phyloP scores from a whole-genome alignment of 176 grass and related monocot genomes.

The Oryza glaberrima region DNA sequence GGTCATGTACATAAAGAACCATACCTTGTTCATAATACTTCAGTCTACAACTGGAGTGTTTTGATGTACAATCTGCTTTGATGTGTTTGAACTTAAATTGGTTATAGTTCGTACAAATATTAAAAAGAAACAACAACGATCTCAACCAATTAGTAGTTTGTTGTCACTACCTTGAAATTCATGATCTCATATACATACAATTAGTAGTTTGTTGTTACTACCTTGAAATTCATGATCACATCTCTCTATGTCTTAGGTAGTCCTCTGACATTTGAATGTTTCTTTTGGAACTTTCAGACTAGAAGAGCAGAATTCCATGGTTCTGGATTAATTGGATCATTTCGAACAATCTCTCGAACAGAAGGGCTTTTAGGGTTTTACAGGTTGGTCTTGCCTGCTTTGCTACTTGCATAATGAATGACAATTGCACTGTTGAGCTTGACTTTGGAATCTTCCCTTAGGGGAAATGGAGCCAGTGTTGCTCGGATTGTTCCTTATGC shows the following conservation, averaged over 20 bases:
- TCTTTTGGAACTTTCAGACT: slow-evolving; percentile 59
- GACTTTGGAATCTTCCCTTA: slow-evolving; percentile 47
- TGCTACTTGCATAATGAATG: slow-evolving; percentile 6
- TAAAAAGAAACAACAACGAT: slow-evolving; percentile 22
- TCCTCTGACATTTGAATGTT: slow-evolving; percentile 30
- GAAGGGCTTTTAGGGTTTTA: slow-evolving; percentile 97
- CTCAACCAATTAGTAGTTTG: slow-evolving; percentile 18
- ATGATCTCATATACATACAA: not conserved
- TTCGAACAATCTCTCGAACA: slow-evolving; percentile 76
- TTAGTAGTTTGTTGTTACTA: slow-evolving; percentile 3
- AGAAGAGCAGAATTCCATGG: slow-evolving; percentile 86
- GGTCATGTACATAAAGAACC: not conserved
- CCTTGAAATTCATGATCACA: not conserved
- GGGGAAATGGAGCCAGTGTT: slow-evolving; percentile 95
- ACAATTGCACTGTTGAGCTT: slow-evolving; percentile 12
- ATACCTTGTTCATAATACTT: not conserved
- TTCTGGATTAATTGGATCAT: slow-evolving; percentile 82
- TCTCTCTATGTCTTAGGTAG: not conserved
- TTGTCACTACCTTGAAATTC: not conserved
- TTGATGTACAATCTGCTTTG: not conserved
- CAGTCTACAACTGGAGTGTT: not conserved
- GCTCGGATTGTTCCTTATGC: slow-evolving; percentile 96
- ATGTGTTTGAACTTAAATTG: not conserved
- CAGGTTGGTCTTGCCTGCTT: slow-evolving; percentile 55
- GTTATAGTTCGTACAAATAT: not conserved